Evolutionary conservation across 805 yeast genomes (phyloP).

Genomic region (Starmerella lactis-condensi): DNA sequence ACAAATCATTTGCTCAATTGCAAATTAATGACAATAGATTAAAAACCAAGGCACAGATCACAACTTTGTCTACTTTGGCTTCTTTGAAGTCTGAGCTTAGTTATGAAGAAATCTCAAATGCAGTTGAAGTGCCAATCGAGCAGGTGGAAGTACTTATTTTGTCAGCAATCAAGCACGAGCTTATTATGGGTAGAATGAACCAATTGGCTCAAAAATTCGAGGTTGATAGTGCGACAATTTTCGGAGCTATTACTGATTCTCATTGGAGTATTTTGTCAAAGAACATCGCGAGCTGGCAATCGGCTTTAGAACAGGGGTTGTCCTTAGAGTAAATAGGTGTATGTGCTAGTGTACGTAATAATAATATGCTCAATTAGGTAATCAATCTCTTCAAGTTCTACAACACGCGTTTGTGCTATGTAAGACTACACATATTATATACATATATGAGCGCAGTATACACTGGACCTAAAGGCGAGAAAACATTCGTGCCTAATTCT

Average conservation of each 20-base stretch:
- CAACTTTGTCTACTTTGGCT: conserved; percentile 20
- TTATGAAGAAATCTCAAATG: conserved; percentile 21
- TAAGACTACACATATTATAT: background rate
- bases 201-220: conserved; percentile 24
- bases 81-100: conserved; percentile 13
- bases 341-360: conserved; percentile 19
- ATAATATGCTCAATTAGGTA: conserved; percentile 5
- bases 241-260: conserved; percentile 23
- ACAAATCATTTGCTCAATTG: conserved; percentile 10
- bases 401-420: background rate
- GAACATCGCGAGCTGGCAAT: conserved; percentile 24
- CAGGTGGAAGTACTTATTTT: conserved; percentile 27
- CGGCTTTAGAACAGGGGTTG: too few species aligned
- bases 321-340: conserved; percentile 19
- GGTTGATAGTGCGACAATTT: conserved; percentile 23
- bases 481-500: too few species aligned
- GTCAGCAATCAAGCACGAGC: conserved; percentile 27
- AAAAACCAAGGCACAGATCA: conserved; percentile 17
- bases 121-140: conserved; percentile 19
- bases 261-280: conserved; percentile 24
- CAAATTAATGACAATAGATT: conserved; percentile 5
- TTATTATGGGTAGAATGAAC: conserved; percentile 27
- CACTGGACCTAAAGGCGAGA: too few species aligned
- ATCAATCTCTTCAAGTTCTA: background rate
- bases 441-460: conserved; percentile 1